These are phyloP conservation scores for Epichloe gansuensis DNA, from an alignment of 2,329 filamentous ascomycete species.

Conservation along the genomic window DNA sequence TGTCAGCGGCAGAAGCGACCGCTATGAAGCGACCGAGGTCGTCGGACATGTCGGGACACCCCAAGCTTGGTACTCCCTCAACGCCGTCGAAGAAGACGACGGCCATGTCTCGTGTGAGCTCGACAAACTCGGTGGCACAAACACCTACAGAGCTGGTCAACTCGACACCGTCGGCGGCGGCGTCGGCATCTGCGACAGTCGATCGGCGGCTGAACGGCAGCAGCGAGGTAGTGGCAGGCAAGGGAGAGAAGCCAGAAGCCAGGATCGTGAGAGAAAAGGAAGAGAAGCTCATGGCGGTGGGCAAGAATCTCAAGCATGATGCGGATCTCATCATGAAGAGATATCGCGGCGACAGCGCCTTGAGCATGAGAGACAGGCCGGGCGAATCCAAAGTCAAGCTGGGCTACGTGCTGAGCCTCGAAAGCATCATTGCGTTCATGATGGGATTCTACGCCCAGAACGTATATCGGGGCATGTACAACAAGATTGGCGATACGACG, in stretches of 20 bases:
- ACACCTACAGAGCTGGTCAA: constrained; percentile 35
- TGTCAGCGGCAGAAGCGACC: constrained; percentile 24
- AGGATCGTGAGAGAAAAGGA: constrained; percentile 23
- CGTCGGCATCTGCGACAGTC: constrained; percentile 10
- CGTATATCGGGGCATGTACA: constrained; percentile 29
- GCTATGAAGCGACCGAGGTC: constrained; percentile 30
- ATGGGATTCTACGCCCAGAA: constrained; percentile 38
- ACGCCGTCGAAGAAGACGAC: constrained; percentile 40
- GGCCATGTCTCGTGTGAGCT: constrained; percentile 40
- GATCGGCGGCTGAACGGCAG: constrained; percentile 23
- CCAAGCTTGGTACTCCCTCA: constrained; percentile 27
- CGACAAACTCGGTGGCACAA: constrained; percentile 37
- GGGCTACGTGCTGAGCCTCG: constrained; percentile 31
- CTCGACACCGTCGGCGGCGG: constrained; percentile 17
- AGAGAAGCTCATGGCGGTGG: constrained; percentile 26
- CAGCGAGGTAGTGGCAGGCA: constrained; percentile 15
- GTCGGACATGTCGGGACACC: constrained; percentile 24
- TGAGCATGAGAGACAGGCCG: constrained; percentile 11
- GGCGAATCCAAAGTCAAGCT: constrained; percentile 25
- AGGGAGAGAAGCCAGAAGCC: constrained; percentile 12
- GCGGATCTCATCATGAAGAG: constrained; percentile 31
- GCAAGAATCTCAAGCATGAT: constrained; percentile 40
- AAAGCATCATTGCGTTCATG: constrained; percentile 41
- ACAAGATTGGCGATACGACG: constrained; percentile 27
- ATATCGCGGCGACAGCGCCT: constrained; percentile 12